Evolutionary conservation across 805 yeast species (phyloP).

Genomic region (Ogataea pilisensis): DNA sequence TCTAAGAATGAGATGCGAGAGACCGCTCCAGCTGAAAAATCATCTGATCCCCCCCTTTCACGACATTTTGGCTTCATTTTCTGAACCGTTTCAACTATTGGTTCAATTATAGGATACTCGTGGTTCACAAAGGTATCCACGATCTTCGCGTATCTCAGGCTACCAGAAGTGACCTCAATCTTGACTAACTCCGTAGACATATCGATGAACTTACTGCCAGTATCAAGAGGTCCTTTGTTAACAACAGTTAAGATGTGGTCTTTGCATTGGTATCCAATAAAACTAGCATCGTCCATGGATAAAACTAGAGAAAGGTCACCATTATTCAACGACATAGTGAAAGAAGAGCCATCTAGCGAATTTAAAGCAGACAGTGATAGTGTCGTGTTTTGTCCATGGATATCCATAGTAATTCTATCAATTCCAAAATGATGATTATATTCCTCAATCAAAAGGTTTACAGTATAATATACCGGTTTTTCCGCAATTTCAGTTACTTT

Average conservation of each 20-base stretch:
- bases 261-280: constrained; percentile 14
- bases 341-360: constrained; percentile 15
- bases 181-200: constrained; percentile 11
- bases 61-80: too few species aligned
- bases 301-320: neutral
- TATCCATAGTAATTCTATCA: constrained; percentile 14
- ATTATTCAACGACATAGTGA: constrained; percentile 15
- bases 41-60: too few species aligned
- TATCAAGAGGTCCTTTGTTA: constrained; percentile 18
- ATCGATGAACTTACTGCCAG: constrained; percentile 21
- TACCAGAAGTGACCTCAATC: constrained; percentile 19
- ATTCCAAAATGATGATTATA: constrained; percentile 21
- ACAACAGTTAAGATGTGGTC: constrained; percentile 14
- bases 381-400: constrained; percentile 17
- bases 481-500: too few species aligned
- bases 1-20: too few species aligned
- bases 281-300: constrained; percentile 6
- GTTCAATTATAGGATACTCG: constrained; percentile 22
- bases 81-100: constrained; percentile 16
- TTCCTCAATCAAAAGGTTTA: constrained; percentile 17
- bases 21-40: too few species aligned
- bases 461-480: constrained; percentile 15
- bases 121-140: constrained; percentile 18
- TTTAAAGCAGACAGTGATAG: constrained; percentile 17
- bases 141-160: constrained; percentile 16